phyloP scores from a whole-genome alignment of 257 asterid species.

The Lantana camara region DNA sequence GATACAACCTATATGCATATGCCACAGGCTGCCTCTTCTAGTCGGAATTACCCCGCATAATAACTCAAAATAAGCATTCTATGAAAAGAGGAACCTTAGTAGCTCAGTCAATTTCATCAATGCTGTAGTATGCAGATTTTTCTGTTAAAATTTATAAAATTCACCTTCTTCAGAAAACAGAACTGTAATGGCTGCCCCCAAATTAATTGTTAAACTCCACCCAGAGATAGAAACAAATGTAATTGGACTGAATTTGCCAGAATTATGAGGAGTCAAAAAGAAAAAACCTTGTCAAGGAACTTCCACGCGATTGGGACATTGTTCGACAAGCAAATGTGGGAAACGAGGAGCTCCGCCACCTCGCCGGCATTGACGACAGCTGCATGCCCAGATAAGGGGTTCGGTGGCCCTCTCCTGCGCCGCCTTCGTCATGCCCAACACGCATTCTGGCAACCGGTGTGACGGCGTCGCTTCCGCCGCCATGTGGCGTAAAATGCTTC shows the following conservation, averaged over 20 bases:
- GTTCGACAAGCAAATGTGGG: slow-evolving; percentile 85
- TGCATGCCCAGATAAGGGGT: slow-evolving; percentile 82
- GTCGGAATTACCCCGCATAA: slow-evolving; percentile 73
- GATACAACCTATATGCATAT: slow-evolving; percentile 77
- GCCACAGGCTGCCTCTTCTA: slow-evolving; percentile 76
- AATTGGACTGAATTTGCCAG: not conserved
- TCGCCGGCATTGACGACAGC: slow-evolving; percentile 66
- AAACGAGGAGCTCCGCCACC: slow-evolving; percentile 70
- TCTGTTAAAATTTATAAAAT: not conserved
- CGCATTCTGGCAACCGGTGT: slow-evolving; percentile 56
- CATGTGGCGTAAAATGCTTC: no score
- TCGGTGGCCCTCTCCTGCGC: slow-evolving; percentile 78
- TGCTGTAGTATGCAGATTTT: slow-evolving; percentile 4
- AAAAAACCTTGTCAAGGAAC: slow-evolving; percentile 82
- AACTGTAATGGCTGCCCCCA: no score
- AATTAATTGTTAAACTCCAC: not conserved
- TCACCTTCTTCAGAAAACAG: no score
- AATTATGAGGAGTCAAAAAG: no score
- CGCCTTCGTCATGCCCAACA: slow-evolving; percentile 69
- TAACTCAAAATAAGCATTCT: no score
- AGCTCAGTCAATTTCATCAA: no score
- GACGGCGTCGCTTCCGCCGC: slow-evolving; percentile 47
- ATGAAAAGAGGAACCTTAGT: no score
- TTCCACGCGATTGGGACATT: slow-evolving; percentile 85
- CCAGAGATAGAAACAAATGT: slow-evolving; percentile 3